These are phyloP conservation scores for Ogataea trehaloabstinens DNA, from an alignment of 805 yeast species.

Conservation along the genomic window DNA sequence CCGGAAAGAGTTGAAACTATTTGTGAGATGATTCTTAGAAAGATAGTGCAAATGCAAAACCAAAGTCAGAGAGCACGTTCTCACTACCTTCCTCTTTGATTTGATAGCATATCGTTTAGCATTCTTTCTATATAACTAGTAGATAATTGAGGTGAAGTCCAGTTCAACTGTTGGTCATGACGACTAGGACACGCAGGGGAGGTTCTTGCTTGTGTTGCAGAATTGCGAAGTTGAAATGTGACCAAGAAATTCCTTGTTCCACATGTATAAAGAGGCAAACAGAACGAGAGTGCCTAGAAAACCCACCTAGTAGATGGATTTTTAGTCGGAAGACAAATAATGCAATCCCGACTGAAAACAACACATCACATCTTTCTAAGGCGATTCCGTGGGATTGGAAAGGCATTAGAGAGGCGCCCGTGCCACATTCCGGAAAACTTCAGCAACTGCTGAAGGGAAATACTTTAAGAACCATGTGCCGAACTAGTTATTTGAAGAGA, in stretches of 20 bases:
- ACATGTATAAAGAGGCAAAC: conserved; percentile 10
- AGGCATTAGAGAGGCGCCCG: not conserved
- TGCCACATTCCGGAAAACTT: not conserved
- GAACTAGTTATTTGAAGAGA: not conserved
- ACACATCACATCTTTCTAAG: not conserved
- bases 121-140: too few relatives aligned
- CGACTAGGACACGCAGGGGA: conserved; percentile 1
- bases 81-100: too few relatives aligned
- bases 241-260: conserved; percentile 12
- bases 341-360: not conserved
- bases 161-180: too few relatives aligned
- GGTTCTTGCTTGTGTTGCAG: conserved; percentile 10
- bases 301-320: conserved; percentile 16
- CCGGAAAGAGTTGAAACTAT: too few relatives aligned
- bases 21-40: too few relatives aligned
- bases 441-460: not conserved
- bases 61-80: too few relatives aligned
- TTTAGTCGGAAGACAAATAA: not conserved
- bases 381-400: conserved; percentile 6
- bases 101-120: too few relatives aligned
- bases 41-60: too few relatives aligned
- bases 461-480: not conserved
- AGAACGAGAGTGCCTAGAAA: conserved; percentile 30
- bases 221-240: conserved; percentile 12
- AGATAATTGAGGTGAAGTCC: too few relatives aligned